Conservation (phyloP, 306 rosid genomes). For the Dalbergia oliveri region DNA sequence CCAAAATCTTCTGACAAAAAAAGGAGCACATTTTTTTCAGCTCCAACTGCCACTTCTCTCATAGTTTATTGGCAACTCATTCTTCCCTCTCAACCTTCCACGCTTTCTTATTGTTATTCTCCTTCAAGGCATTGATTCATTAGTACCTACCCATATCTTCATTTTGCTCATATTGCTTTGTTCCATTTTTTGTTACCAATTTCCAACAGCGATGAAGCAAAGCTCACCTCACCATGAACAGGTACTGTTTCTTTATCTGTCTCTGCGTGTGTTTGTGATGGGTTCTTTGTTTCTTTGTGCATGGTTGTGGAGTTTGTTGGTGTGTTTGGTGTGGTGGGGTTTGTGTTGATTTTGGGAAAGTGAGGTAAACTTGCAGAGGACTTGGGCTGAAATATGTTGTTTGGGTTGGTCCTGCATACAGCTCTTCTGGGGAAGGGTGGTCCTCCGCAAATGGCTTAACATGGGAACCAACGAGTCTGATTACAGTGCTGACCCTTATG, state of each 20-base stretch:
- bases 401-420: constrained; percentile 89
- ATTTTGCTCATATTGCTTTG: constrained; percentile 10
- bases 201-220: constrained; percentile 61
- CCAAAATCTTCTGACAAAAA: neutral
- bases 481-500: constrained; percentile 86
- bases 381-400: constrained; percentile 93
- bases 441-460: constrained; percentile 91
- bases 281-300: neutral
- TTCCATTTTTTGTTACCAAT: neutral
- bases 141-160: neutral
- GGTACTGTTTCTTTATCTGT: constrained; percentile 56
- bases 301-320: constrained; percentile 25
- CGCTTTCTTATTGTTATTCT: constrained; percentile 12
- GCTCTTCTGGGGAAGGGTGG: constrained; percentile 88
- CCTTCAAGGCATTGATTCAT: neutral
- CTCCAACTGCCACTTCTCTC: constrained; percentile 23
- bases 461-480: constrained; percentile 75
- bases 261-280: neutral
- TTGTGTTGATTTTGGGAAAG: constrained; percentile 56
- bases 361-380: constrained; percentile 75
- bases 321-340: constrained; percentile 42
- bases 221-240: constrained; percentile 54
- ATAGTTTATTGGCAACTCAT: neutral
- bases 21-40: constrained; percentile 28
- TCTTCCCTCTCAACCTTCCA: constrained; percentile 16